Conservation (phyloP, 805 yeast species). For the Lachancea sp. region DNA sequence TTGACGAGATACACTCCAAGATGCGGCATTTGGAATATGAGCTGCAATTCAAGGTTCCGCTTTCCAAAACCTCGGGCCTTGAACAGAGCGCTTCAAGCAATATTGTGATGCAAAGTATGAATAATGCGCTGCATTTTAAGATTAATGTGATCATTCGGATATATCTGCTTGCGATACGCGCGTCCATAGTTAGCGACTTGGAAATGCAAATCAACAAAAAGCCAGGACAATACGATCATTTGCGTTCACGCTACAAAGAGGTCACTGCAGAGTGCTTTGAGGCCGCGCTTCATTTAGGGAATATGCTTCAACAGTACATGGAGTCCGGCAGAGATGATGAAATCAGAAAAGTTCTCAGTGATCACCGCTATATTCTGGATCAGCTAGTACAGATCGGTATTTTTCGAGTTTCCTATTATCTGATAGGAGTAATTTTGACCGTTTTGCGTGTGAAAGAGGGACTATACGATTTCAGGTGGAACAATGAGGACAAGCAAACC, state of each 20-base stretch:
- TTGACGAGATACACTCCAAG: constrained; percentile 5
- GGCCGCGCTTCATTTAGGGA: not conserved
- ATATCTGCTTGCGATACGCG: constrained; percentile 4
- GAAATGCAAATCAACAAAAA: constrained; percentile 2
- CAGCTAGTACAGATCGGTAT: constrained; percentile 7
- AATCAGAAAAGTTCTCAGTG: not conserved
- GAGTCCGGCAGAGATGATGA: not conserved
- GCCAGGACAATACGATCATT: not conserved
- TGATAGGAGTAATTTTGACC: constrained; percentile 4
- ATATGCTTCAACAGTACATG: constrained; percentile 4
- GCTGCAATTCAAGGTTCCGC: not conserved
- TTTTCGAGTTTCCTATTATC: constrained; percentile 7
- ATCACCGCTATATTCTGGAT: constrained; percentile 5
- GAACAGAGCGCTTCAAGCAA: not conserved
- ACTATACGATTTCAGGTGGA: constrained; percentile 1
- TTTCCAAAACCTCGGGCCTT: not conserved
- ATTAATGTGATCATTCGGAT: constrained; percentile 1
- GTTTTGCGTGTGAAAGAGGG: constrained; percentile 1
- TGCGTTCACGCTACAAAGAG: constrained; percentile 1
- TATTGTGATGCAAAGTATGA: constrained; percentile 3
- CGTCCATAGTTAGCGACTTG: constrained; percentile 2
- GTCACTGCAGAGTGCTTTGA: constrained; percentile 5
- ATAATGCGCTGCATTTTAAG: constrained; percentile 3
- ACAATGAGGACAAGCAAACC: constrained; percentile 1
- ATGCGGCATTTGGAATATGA: constrained; percentile 2